A percentile compares a stretch with the other conserved stretches of the same genome.
Conservation (phyloP, 805 yeast species). For the Ogataea henricii region DNA sequence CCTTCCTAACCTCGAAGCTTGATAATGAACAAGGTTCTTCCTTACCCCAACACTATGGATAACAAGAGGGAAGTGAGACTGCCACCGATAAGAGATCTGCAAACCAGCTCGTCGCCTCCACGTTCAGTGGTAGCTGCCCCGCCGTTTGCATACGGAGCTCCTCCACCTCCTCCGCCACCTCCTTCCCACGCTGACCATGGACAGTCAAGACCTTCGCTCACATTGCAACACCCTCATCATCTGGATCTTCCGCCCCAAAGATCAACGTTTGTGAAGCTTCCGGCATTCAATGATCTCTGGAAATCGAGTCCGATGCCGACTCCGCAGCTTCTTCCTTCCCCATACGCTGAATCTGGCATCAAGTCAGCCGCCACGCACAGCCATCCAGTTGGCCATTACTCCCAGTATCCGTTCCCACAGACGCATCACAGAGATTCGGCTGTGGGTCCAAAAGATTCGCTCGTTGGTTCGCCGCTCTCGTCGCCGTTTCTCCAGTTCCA, state of each 20-base stretch:
- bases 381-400: not conserved
- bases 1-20: not conserved
- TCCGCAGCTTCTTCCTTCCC: slow-evolving; percentile 1
- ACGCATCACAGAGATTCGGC: not conserved
- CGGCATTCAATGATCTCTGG: slow-evolving; percentile 78
- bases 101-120: slow-evolving; percentile 9
- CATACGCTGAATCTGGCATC: not conserved
- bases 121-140: slow-evolving; percentile 1
- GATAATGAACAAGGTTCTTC: slow-evolving; percentile 54
- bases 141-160: not conserved
- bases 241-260: slow-evolving; percentile 35
- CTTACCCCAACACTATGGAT: slow-evolving; percentile 18
- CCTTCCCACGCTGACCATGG: not conserved
- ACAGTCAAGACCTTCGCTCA: not conserved
- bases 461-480: slow-evolving; percentile 9
- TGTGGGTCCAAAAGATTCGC: slow-evolving; percentile 4
- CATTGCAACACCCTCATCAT: not conserved
- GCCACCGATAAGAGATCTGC: slow-evolving; percentile 19
- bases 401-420: not conserved
- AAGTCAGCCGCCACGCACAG: not conserved
- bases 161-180: no score
- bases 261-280: slow-evolving; percentile 60
- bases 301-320: slow-evolving; percentile 63
- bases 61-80: slow-evolving; percentile 17
- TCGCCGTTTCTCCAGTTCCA: slow-evolving; percentile 10